Evolutionary conservation across 176 grass and related monocot species (phyloP).

Genomic region (Poa pratensis): DNA sequence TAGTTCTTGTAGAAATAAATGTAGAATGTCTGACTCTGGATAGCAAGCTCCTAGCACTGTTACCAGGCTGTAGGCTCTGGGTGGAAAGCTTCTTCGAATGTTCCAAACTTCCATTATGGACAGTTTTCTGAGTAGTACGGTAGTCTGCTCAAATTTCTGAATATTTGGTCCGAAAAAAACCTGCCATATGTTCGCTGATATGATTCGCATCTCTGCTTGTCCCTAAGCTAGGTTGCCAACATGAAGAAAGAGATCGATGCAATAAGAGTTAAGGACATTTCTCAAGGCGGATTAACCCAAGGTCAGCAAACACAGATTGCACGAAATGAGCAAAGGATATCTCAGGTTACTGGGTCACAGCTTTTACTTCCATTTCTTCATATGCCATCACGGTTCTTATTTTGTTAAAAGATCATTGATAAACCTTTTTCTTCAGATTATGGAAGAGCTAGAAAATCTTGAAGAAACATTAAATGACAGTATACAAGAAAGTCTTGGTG

Average conservation of each 20-base stretch:
- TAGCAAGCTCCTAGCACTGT: not conserved
- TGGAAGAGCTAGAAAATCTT: constrained; percentile 93
- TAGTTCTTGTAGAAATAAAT: constrained; percentile 13
- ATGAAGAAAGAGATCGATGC: constrained; percentile 99
- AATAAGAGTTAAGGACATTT: constrained; percentile 90
- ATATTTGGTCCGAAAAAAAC: not conserved
- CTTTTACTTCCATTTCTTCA: constrained; percentile 21
- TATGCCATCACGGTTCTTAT: constrained; percentile 10
- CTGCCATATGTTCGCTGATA: not conserved
- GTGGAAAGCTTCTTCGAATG: not conserved
- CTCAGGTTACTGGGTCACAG: constrained; percentile 61
- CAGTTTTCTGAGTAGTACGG: not conserved
- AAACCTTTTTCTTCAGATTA: constrained; percentile 63
- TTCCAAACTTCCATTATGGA: not conserved
- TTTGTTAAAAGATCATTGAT: constrained; percentile 22
- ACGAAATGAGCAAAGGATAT: constrained; percentile 93
- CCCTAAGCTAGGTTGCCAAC: constrained; percentile 71
- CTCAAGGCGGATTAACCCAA: constrained; percentile 98
- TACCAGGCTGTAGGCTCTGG: not conserved
- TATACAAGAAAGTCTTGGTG: constrained; percentile 94
- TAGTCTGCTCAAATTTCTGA: constrained; percentile 10
- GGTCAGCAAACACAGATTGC: constrained; percentile 99
- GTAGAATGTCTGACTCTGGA: not conserved
- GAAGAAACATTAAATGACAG: constrained; percentile 99
- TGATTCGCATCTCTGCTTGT: constrained; percentile 28